A percentile compares a stretch with the other conserved stretches of the same genome.
Conservation (phyloP, 441 rosid genomes). For the Metrosideros polymorpha region DNA sequence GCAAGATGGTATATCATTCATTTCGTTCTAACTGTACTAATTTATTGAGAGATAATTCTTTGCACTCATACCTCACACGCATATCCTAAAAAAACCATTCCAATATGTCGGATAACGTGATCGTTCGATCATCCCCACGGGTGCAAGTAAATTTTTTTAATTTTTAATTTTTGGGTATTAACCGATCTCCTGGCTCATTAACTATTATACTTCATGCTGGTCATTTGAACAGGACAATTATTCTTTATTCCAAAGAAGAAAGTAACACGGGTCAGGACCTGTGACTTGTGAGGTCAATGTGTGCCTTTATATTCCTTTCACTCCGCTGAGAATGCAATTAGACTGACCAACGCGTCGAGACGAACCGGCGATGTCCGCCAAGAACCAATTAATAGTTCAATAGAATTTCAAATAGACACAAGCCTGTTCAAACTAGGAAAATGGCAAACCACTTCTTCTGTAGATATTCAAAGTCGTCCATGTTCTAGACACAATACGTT, state of each 20-base stretch:
- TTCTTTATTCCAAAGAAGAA: background rate
- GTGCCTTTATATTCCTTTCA: background rate
- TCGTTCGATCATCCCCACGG: background rate
- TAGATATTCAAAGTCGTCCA: background rate
- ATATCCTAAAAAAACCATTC: background rate
- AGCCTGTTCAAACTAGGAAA: background rate
- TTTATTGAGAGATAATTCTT: background rate
- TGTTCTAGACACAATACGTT: background rate
- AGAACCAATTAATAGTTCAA: background rate
- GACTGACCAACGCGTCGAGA: background rate
- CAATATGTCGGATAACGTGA: background rate
- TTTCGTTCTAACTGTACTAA: background rate
- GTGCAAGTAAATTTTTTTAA: background rate
- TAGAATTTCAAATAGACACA: background rate
- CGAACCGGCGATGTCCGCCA: background rate
- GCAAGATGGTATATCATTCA: background rate
- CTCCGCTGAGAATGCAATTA: background rate
- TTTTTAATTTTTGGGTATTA: background rate
- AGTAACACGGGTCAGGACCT: background rate
- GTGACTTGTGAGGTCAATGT: background rate
- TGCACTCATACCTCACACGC: background rate
- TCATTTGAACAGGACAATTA: background rate
- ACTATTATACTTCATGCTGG: background rate
- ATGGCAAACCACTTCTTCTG: background rate
- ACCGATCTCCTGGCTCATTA: background rate